phyloP scores from a whole-genome alignment of 441 rosid species.

The Populus tomentosa region DNA sequence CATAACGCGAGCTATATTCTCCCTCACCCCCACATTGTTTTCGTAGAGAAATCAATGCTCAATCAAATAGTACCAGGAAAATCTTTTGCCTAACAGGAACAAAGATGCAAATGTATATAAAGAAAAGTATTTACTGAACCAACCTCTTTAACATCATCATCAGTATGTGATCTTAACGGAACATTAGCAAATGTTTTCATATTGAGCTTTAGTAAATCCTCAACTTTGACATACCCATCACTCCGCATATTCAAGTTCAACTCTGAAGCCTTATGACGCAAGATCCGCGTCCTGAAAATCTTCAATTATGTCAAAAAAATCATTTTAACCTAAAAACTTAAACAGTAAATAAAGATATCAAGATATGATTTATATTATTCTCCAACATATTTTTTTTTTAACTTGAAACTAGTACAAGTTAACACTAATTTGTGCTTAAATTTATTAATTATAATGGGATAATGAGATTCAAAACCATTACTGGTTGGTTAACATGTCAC shows the following conservation, averaged over 20 bases:
- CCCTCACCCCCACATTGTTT: no score
- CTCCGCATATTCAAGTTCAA: slow-evolving; percentile 62
- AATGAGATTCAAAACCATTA: no score
- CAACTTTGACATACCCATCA: slow-evolving; percentile 80
- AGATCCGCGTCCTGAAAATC: no score
- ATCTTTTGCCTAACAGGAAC: not conserved
- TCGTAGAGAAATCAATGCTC: not conserved
- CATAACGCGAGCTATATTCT: no score
- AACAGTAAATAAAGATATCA: no score
- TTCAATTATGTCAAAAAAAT: no score
- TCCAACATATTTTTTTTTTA: no score
- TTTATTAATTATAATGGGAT: no score
- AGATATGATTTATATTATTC: not conserved
- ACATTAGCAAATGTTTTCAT: slow-evolving; percentile 62
- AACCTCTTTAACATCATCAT: slow-evolving; percentile 82
- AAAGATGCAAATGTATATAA: not conserved
- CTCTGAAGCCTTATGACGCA: slow-evolving; percentile 44
- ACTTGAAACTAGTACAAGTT: no score
- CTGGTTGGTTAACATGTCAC: no score
- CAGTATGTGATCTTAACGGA: slow-evolving; percentile 61
- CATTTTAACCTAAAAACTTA: no score
- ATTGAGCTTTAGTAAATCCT: slow-evolving; percentile 64
- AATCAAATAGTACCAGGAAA: not conserved
- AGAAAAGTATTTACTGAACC: slow-evolving; percentile 12
- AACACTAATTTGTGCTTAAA: not conserved